A percentile compares a stretch with the other conserved stretches of the same genome.
Conservation (phyloP, 2,329 filamentous ascomycete species). For the Sphaerulina vaccinii region DNA sequence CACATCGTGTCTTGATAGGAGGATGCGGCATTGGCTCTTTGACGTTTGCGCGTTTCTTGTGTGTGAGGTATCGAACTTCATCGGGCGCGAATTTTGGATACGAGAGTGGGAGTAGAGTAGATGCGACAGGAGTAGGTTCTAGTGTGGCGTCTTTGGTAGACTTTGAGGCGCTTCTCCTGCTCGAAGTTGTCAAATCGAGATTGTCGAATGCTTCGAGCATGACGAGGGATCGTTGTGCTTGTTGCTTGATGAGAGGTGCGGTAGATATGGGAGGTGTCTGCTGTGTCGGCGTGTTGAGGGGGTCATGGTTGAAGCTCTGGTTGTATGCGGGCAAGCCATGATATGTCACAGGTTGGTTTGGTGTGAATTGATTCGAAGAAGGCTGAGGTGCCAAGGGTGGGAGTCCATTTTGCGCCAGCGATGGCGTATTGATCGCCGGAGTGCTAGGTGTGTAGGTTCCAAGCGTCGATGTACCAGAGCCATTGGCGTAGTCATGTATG, state of each 20-base stretch:
- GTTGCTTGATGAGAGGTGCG: slow-evolving; percentile 33
- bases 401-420: slow-evolving; percentile 4
- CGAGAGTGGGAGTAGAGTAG: slow-evolving; percentile 52
- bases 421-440: slow-evolving; percentile 19
- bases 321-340: slow-evolving; percentile 24
- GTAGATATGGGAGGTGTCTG: slow-evolving; percentile 26
- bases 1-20: slow-evolving; percentile 57
- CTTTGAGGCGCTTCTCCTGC: slow-evolving; percentile 23
- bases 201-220: slow-evolving; percentile 37
- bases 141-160: slow-evolving; percentile 34
- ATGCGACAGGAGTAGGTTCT: slow-evolving; percentile 56
- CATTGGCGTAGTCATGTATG: slow-evolving; percentile 45
- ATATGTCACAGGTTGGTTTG: slow-evolving; percentile 13
- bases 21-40: slow-evolving; percentile 37
- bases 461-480: slow-evolving; percentile 4
- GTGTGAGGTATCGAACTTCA: slow-evolving; percentile 52
- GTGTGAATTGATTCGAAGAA: slow-evolving; percentile 6
- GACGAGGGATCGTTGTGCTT: slow-evolving; percentile 36
- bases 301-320: slow-evolving; percentile 17
- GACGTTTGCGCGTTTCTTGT: slow-evolving; percentile 40
- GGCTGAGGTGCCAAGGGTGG: slow-evolving; percentile 16
- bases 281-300: slow-evolving; percentile 21
- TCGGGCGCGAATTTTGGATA: slow-evolving; percentile 54
- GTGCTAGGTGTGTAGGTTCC: slow-evolving; percentile 22
- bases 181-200: slow-evolving; percentile 31